These are phyloP conservation scores for Elsinoe fawcettii DNA, from an alignment of 2,329 filamentous ascomycete species.

Conservation along the genomic window DNA sequence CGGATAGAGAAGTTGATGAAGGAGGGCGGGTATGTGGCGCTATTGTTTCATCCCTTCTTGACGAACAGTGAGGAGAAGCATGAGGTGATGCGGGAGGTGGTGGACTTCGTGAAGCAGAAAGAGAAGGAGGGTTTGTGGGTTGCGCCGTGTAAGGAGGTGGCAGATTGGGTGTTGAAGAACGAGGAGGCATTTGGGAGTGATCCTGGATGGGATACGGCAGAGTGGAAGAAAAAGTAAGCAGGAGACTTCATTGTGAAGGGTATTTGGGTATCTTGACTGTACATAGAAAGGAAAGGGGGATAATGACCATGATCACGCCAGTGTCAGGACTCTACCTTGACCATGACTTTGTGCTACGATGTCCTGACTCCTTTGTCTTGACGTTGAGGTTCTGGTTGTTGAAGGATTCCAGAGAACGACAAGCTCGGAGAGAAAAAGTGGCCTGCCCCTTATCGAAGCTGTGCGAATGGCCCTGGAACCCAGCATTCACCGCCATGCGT, in stretches of 20 bases:
- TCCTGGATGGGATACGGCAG: conserved; percentile 26
- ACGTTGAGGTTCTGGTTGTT: not conserved
- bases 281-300: not conserved
- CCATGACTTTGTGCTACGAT: not conserved
- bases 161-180: conserved; percentile 23
- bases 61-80: conserved; percentile 22
- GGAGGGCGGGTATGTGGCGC: conserved; percentile 24
- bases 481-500: too few relatives aligned
- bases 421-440: not conserved
- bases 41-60: conserved; percentile 30
- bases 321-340: not conserved
- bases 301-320: not conserved
- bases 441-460: too few relatives aligned
- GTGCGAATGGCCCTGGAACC: too few relatives aligned
- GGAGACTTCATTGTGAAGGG: too few relatives aligned
- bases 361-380: not conserved
- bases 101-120: conserved; percentile 24
- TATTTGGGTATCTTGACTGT: not conserved
- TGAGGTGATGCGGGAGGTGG: conserved; percentile 24
- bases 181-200: conserved; percentile 22
- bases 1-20: conserved; percentile 26
- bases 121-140: conserved; percentile 26
- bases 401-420: not conserved
- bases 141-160: conserved; percentile 25
- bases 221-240: conserved; percentile 25